Percentiles rank a stretch among this genome's conserved stretches.
phyloP scores from a whole-genome alignment of 441 rosid genomes.

The Omphalea diandra region DNA sequence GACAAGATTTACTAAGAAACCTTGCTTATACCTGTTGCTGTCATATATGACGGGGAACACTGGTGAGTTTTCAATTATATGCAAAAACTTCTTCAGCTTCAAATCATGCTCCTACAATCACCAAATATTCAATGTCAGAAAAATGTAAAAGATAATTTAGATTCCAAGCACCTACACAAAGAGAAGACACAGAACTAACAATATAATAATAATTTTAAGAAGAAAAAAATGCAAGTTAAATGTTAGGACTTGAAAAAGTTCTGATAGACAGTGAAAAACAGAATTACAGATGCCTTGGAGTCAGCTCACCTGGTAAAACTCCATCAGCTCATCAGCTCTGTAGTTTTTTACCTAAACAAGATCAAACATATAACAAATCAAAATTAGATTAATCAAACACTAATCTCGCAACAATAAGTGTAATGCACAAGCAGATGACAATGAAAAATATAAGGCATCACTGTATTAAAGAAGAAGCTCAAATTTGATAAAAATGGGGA shows the following conservation, averaged over 20 bases:
- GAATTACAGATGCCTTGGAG: neutral
- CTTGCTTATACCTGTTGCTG: conserved; percentile 49
- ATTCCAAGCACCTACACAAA: no score
- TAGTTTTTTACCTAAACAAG: conserved; percentile 56
- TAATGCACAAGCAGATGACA: neutral
- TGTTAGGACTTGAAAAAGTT: neutral
- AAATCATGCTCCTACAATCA: conserved; percentile 59
- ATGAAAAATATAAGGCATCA: neutral
- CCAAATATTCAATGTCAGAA: conserved; percentile 25
- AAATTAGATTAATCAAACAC: neutral
- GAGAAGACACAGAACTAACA: no score
- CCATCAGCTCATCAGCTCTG: conserved; percentile 87
- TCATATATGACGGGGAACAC: conserved; percentile 87
- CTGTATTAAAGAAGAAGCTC: neutral
- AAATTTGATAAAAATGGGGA: neutral
- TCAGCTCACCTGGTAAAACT: conserved; percentile 69
- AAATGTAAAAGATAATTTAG: neutral
- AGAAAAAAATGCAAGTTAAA: neutral
- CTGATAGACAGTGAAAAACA: neutral
- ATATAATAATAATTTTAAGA: neutral
- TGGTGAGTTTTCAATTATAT: conserved; percentile 79
- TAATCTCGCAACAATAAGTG: neutral
- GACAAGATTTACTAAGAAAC: conserved; percentile 5
- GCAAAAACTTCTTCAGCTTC: conserved; percentile 91
- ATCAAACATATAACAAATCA: neutral